Percentiles rank a stretch among this genome's conserved stretches.
These are phyloP conservation scores for Diaporthe australafricana DNA, from an alignment of 2,329 filamentous ascomycete species.

Conservation along the genomic window DNA sequence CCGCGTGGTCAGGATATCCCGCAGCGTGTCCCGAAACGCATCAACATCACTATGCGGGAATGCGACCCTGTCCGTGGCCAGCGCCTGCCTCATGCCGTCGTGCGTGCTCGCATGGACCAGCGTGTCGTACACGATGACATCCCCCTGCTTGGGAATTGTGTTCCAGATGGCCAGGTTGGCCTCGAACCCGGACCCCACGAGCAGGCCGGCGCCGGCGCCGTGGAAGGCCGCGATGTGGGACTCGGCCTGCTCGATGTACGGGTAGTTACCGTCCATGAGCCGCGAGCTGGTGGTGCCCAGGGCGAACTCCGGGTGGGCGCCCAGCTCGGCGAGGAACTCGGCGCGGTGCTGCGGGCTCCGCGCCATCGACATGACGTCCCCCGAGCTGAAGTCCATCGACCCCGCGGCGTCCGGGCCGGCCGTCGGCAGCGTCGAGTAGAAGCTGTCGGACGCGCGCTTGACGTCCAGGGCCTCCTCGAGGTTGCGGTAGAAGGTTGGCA, in stretches of 20 bases:
- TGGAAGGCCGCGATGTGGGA: constrained; percentile 74
- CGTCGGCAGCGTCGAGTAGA: constrained; percentile 43
- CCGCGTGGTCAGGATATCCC: constrained; percentile 50
- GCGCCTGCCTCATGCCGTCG: constrained; percentile 71
- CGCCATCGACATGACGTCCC: background rate
- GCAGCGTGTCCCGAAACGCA: constrained; percentile 47
- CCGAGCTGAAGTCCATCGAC: background rate
- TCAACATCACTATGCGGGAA: constrained; percentile 56
- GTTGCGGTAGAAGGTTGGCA: constrained; percentile 43
- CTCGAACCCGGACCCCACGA: constrained; percentile 70
- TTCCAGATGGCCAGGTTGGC: constrained; percentile 64
- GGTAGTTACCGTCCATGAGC: constrained; percentile 73
- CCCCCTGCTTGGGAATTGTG: constrained; percentile 62
- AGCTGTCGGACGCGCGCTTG: constrained; percentile 40
- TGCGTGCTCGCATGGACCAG: constrained; percentile 75
- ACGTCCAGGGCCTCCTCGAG: constrained; percentile 48
- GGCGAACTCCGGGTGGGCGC: constrained; percentile 48
- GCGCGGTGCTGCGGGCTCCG: background rate
- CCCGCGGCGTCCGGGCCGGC: constrained; percentile 43
- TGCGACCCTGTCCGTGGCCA: constrained; percentile 56
- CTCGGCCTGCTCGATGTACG: constrained; percentile 63
- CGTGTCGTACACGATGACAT: constrained; percentile 72
- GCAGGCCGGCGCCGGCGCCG: constrained; percentile 64
- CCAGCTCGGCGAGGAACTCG: constrained; percentile 2
- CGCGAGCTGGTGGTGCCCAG: constrained; percentile 68